These are phyloP conservation scores for Porcisia hertigi DNA, from an alignment of 208 protist species.

Conservation along the genomic window DNA sequence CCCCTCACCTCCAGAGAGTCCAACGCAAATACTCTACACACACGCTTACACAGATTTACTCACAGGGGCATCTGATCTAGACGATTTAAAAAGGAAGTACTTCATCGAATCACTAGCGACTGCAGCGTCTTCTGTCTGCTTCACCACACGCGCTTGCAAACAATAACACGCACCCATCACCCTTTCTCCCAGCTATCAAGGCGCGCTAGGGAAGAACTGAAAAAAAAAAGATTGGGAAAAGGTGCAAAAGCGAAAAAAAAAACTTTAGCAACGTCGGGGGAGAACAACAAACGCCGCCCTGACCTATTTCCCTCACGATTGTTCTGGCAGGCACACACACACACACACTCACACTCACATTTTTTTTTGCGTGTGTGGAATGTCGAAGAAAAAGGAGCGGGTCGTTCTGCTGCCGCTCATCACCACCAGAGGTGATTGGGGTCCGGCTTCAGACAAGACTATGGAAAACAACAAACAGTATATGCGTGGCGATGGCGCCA, in stretches of 20 bases:
- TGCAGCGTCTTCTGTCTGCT: background rate
- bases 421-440: background rate
- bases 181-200: background rate
- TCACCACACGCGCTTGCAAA: background rate
- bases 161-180: background rate
- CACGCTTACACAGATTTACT: background rate
- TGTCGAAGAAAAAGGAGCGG: slow-evolving; percentile 17
- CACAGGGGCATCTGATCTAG: background rate
- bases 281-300: background rate
- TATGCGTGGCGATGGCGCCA: background rate
- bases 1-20: background rate
- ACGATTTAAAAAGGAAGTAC: background rate
- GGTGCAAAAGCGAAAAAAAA: too few species aligned
- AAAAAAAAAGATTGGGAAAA: background rate
- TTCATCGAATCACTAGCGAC: background rate
- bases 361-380: background rate
- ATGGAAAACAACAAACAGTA: slow-evolving; percentile 5
- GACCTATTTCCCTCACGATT: background rate
- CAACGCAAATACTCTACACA: background rate
- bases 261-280: background rate
- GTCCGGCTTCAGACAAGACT: background rate
- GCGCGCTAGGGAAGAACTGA: background rate
- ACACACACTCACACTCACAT: background rate
- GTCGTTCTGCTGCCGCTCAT: slow-evolving; percentile 31
- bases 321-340: background rate